phyloP scores from a whole-genome alignment of 2,329 filamentous ascomycete genomes.

The Botrytis pseudocinerea region DNA sequence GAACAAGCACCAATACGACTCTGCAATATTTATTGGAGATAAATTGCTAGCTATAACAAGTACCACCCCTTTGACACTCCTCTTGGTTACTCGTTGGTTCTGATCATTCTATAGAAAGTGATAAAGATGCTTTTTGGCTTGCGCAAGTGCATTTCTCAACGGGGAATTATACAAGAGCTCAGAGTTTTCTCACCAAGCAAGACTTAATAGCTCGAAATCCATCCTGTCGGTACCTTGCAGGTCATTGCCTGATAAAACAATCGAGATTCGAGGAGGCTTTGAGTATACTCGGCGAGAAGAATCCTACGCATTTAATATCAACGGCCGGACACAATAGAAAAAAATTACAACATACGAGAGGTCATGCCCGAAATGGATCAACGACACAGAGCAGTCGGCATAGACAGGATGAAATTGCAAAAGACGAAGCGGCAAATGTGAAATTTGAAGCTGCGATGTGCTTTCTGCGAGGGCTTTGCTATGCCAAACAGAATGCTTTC shows the following conservation, averaged over 20 bases:
- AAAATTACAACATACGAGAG: conserved; percentile 69
- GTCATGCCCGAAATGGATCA: conserved; percentile 51
- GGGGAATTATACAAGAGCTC: conserved; percentile 89
- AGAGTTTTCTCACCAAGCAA: conserved; percentile 80
- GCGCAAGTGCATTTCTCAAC: conserved; percentile 97
- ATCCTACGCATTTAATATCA: conserved; percentile 83
- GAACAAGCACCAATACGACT: conserved; percentile 94
- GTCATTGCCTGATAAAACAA: conserved; percentile 93
- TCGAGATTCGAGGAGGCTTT: conserved; percentile 87
- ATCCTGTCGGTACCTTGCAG: conserved; percentile 88
- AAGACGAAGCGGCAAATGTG: conserved; percentile 72
- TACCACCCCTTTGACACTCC: conserved; percentile 46
- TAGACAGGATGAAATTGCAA: conserved; percentile 36
- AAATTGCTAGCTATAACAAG: conserved; percentile 93
- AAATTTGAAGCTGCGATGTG: conserved; percentile 97
- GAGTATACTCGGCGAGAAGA: conserved; percentile 82
- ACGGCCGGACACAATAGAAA: conserved; percentile 61
- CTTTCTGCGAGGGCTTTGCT: conserved; percentile 89
- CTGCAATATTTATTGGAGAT: conserved; percentile 95
- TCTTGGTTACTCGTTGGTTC: conserved; percentile 18
- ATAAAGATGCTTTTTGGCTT: conserved; percentile 94
- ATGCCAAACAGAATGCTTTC: conserved; percentile 95
- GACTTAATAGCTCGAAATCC: conserved; percentile 80
- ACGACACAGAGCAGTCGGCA: conserved; percentile 45
- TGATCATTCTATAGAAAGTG: conserved; percentile 65